phyloP scores from a whole-genome alignment of 1,139 yeast genomes.

The Geotrichum candidum region DNA sequence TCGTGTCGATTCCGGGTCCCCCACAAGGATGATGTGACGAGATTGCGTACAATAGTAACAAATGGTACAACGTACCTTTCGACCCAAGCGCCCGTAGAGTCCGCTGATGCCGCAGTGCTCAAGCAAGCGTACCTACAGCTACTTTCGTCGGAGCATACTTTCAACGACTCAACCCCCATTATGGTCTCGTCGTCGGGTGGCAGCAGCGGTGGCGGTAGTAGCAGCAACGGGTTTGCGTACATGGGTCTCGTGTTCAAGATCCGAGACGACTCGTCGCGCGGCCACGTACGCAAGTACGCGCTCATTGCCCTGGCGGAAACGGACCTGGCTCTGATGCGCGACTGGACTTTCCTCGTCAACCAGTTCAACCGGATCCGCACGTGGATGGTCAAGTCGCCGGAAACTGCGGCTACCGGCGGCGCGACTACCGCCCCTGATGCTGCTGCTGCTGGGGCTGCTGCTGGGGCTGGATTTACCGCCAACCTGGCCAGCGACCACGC shows the following conservation, averaged over 20 bases:
- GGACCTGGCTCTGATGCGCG: conserved; percentile 47
- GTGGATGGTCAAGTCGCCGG: conserved; percentile 44
- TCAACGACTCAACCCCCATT: conserved; percentile 61
- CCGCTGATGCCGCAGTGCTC: conserved; percentile 47
- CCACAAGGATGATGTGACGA: not conserved
- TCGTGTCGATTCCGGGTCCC: conserved; percentile 28
- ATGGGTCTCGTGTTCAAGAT: conserved; percentile 61
- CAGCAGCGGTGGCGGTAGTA: not conserved
- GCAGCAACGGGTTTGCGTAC: conserved; percentile 33
- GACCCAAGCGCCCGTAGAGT: conserved; percentile 61
- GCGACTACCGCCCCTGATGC: not conserved
- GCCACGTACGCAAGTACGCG: conserved; percentile 69
- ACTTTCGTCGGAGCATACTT: conserved; percentile 65
- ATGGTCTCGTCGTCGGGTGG: conserved; percentile 56
- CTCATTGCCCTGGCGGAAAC: conserved; percentile 57
- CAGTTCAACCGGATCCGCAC: conserved; percentile 50
- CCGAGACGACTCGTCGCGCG: conserved; percentile 66
- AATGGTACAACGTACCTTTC: conserved; percentile 28
- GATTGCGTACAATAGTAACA: not conserved
- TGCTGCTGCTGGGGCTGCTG: conserved; percentile 2
- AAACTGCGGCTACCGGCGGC: conserved; percentile 25
- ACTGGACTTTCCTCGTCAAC: conserved; percentile 53
- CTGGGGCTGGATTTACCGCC: not conserved
- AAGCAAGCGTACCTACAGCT: conserved; percentile 44
- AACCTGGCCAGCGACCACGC: not conserved